Base-by-base conservation (phyloP, 2,329 filamentous ascomycete species). In the Huntiella moniliformis region DNA sequence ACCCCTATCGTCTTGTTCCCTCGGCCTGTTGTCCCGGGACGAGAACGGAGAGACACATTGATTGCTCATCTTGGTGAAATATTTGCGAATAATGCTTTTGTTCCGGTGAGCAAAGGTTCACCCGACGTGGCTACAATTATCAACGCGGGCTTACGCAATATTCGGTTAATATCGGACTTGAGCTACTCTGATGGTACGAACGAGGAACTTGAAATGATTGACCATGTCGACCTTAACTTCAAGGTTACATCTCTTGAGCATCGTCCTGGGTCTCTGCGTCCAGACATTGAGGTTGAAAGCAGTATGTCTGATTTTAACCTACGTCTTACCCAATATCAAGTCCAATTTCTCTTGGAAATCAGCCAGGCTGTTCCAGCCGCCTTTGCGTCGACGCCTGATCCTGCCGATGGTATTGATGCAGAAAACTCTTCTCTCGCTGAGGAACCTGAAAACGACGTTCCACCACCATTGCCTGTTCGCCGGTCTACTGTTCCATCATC, bases 1-100 rank as follows among this genome's bases (percentile, higher is more conserved):
- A 98, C 91, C 0, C 91, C 92, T 1, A 98, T 99, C 52, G 75
- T 98, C 34, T 82, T 95, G 1, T 98, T 99, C 60, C 91, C 92
- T 1, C 72, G 85, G 22, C 71, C 79, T 50, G 76, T 91, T 50
- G 66, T 75, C 4, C 77, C 78, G 7, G 80, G 81, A 5, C 73
- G 70, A 34, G 70, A 78, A 3, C 73, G 77, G 50, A 74, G 84
- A 45, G 91, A 99, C 58, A 70, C 86, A 5, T 66, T 98, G 47
- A 96, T 86, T 0, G 91, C 88, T 0, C 92, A 96, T 55, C 66
- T 99, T 2, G 91, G 91, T 63, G 92, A 98, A 58, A 95, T 99
- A 17, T 98, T 96, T 57, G 87, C 84, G 0, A 86, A 87, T 60
- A 98, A 98, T 60, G 82, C 79, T 52, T 98, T 99, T 57, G 42